Evolutionary conservation across 2,329 filamentous ascomycete genomes (phyloP).

Genomic region (Coniochaeta hoffmannii): DNA sequence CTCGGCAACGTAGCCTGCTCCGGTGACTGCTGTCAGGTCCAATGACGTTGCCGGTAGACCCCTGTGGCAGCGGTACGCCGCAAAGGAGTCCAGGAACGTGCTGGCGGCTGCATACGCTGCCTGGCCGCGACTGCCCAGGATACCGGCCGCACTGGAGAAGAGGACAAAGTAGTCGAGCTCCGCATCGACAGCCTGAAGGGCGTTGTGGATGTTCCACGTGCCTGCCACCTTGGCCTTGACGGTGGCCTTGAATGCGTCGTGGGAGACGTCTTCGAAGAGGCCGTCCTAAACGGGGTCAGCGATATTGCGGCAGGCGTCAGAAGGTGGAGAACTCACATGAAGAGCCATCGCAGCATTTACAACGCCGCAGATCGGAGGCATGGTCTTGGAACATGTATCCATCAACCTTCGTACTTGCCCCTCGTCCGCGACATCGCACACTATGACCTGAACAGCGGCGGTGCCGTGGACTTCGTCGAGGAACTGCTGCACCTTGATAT

Average conservation of each 20-base stretch:
- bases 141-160: slow-evolving; percentile 33
- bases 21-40: slow-evolving; percentile 44
- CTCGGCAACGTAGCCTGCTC: slow-evolving; percentile 42
- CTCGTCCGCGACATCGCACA: slow-evolving; percentile 19
- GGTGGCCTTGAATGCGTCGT: slow-evolving; percentile 15
- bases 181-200: slow-evolving; percentile 1
- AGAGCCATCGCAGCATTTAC: slow-evolving; percentile 24
- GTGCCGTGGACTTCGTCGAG: slow-evolving; percentile 11
- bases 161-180: slow-evolving; percentile 16
- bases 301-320: slow-evolving; percentile 9
- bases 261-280: slow-evolving; percentile 15
- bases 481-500: slow-evolving; percentile 12
- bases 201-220: slow-evolving; percentile 15
- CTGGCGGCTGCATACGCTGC: slow-evolving; percentile 26
- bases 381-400: slow-evolving; percentile 11
- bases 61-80: slow-evolving; percentile 21
- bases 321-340: slow-evolving; percentile 14
- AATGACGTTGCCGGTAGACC: slow-evolving; percentile 32
- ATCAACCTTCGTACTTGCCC: slow-evolving; percentile 13
- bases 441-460: slow-evolving; percentile 16
- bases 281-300: slow-evolving; percentile 14
- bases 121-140: slow-evolving; percentile 17
- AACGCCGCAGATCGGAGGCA: slow-evolving; percentile 22
- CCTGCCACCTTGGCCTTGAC: slow-evolving; percentile 16
- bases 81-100: slow-evolving; percentile 31